Conservation (phyloP, 768 basidiomycete genomes). For the Hericium erinaceus region DNA sequence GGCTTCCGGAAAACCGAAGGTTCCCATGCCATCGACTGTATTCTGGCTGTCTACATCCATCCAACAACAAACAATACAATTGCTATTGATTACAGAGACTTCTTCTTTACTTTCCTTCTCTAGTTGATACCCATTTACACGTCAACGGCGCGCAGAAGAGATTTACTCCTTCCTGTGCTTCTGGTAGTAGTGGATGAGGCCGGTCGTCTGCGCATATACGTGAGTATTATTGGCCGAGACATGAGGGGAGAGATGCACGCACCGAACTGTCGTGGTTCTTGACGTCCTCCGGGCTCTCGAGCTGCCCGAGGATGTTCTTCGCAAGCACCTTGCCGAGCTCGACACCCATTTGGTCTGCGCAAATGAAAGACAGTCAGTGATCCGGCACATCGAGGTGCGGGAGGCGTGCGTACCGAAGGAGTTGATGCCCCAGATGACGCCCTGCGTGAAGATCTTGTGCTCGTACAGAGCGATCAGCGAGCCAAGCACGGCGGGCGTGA, state of each 20-base stretch:
- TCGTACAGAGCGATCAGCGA: constrained; percentile 86
- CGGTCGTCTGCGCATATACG: constrained; percentile 59
- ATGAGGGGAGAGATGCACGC: constrained; percentile 9
- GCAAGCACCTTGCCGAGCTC: constrained; percentile 97
- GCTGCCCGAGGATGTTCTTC: constrained; percentile 88
- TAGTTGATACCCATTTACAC: too few species aligned
- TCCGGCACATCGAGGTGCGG: not conserved
- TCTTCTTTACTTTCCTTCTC: too few species aligned
- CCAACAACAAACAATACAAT: too few species aligned
- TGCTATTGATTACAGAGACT: too few species aligned
- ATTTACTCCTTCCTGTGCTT: constrained; percentile 67
- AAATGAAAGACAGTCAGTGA: not conserved
- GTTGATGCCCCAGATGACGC: constrained; percentile 97
- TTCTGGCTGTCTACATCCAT: too few species aligned
- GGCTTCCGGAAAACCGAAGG: too few species aligned
- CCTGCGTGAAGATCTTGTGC: constrained; percentile 99
- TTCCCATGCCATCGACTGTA: too few species aligned
- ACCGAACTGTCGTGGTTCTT: constrained; percentile 84
- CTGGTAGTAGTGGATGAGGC: constrained; percentile 96
- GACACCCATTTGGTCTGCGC: constrained; percentile 95
- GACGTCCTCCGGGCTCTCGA: constrained; percentile 71
- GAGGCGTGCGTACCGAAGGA: constrained; percentile 62
- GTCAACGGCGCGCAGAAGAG: too few species aligned
- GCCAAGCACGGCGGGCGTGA: constrained; percentile 87
- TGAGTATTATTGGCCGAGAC: not conserved